These are phyloP conservation scores for Claviceps fusiformis DNA, from an alignment of 2,329 filamentous ascomycete genomes.

Conservation along the genomic window DNA sequence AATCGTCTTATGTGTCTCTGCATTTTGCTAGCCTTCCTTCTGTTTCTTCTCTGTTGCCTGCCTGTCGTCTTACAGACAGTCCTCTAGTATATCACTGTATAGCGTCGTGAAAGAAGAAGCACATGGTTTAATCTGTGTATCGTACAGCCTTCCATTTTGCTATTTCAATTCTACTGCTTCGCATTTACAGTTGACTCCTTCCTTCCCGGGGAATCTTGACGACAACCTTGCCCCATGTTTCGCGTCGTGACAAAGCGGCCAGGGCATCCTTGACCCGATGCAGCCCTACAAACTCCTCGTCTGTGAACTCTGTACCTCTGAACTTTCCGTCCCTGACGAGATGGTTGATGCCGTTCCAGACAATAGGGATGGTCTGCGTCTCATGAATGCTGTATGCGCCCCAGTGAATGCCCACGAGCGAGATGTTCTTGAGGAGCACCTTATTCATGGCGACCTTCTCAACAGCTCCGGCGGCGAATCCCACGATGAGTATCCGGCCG, in stretches of 20 bases:
- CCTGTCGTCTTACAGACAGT: too few species aligned
- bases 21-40: too few species aligned
- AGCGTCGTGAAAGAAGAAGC: too few species aligned
- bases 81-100: too few species aligned
- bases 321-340: slow-evolving; percentile 70
- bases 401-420: slow-evolving; percentile 83
- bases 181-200: slow-evolving; percentile 43
- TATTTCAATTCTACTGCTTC: too few species aligned
- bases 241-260: slow-evolving; percentile 61
- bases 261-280: slow-evolving; percentile 67
- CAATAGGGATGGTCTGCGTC: slow-evolving; percentile 50
- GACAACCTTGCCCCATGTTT: slow-evolving; percentile 94
- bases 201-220: slow-evolving; percentile 65
- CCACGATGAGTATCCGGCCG: slow-evolving; percentile 72
- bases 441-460: slow-evolving; percentile 91
- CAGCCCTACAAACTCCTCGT: slow-evolving; percentile 69
- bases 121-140: too few species aligned
- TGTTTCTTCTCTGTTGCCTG: too few species aligned
- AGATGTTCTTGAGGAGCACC: slow-evolving; percentile 86
- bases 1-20: too few species aligned
- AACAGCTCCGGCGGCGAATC: slow-evolving; percentile 63
- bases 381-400: slow-evolving; percentile 68
- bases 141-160: too few species aligned
- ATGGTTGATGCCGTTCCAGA: slow-evolving; percentile 73
- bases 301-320: slow-evolving; percentile 67